Percentiles rank a stretch among this genome's conserved stretches.
phyloP scores from a whole-genome alignment of 179 eudicot genomes.

The Dionaea muscipula region DNA sequence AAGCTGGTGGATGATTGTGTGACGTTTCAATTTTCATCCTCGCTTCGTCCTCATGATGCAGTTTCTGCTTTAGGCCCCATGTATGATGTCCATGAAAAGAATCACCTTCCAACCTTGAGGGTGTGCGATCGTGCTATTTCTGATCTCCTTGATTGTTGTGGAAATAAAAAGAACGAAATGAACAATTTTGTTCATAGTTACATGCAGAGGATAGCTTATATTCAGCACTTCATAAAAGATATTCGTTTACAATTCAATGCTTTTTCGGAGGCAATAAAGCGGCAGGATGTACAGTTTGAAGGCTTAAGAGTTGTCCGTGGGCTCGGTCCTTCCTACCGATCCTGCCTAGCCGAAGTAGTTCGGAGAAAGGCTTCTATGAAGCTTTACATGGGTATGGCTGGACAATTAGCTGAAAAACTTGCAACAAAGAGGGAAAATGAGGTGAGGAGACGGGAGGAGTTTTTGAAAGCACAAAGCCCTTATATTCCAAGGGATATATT shows the following conservation, averaged over 20 bases:
- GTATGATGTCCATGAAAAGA: conserved; percentile 85
- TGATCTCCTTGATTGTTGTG: conserved; percentile 49
- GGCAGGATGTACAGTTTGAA: conserved; percentile 74
- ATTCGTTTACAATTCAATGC: conserved; percentile 75
- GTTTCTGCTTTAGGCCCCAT: conserved; percentile 97
- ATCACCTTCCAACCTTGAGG: conserved; percentile 73
- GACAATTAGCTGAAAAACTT: conserved; percentile 89
- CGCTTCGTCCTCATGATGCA: conserved; percentile 98
- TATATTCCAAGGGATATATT: conserved; percentile 79
- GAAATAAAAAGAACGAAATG: conserved; percentile 72
- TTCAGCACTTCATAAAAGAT: conserved; percentile 74
- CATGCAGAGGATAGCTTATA: conserved; percentile 87
- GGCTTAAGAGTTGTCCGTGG: conserved; percentile 67
- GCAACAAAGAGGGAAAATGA: conserved; percentile 86
- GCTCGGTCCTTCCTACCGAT: conserved; percentile 73
- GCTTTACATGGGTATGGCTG: conserved; percentile 98
- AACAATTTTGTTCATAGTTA: conserved; percentile 70
- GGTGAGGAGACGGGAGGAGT: conserved; percentile 76
- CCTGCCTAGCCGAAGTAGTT: conserved; percentile 87
- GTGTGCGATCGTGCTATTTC: conserved; percentile 57
- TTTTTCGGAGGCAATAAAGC: conserved; percentile 84
- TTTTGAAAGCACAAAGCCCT: conserved; percentile 50
- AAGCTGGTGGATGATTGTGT: conserved; percentile 84
- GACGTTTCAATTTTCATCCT: conserved; percentile 53
- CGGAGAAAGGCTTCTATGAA: conserved; percentile 94